These are phyloP conservation scores for Noccaea bulbosa DNA, from an alignment of 345 rosid genomes.

Conservation along the genomic window DNA sequence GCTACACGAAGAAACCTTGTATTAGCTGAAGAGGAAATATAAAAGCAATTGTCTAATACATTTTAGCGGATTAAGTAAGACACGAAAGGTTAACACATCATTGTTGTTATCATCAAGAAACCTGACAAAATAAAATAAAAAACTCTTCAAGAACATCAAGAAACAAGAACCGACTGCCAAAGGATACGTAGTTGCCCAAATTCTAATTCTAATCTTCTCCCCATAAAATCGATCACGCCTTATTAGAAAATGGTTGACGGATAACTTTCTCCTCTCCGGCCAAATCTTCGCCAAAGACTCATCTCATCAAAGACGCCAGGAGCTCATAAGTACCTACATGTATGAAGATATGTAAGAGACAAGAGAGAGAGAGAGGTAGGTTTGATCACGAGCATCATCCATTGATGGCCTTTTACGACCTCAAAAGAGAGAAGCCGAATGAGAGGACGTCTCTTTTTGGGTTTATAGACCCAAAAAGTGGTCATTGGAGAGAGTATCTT, in stretches of 20 bases:
- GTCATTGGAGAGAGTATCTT: slow-evolving; percentile 32
- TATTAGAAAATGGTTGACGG: slow-evolving; percentile 33
- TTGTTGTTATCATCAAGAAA: slow-evolving; percentile 1
- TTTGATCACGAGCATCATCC: slow-evolving; percentile 32
- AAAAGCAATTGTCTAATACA: not conserved
- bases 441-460: slow-evolving; percentile 20
- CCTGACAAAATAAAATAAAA: not conserved
- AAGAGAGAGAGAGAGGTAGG: slow-evolving; percentile 1
- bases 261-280: slow-evolving; percentile 30
- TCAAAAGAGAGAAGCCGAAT: slow-evolving; percentile 35
- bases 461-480: slow-evolving; percentile 37
- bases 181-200: slow-evolving; percentile 45
- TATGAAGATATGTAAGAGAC: not conserved
- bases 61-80: not conserved
- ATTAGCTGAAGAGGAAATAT: not conserved
- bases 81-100: slow-evolving; percentile 8
- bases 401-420: slow-evolving; percentile 40
- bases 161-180: slow-evolving; percentile 39
- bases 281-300: not conserved
- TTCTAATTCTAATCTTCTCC: slow-evolving; percentile 19
- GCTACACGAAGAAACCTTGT: not conserved
- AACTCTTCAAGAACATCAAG: slow-evolving; percentile 33
- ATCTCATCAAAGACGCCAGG: not conserved
- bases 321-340: slow-evolving; percentile 9
- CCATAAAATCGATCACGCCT: slow-evolving; percentile 23